A percentile compares a stretch with the other conserved stretches of the same genome.
phyloP scores from a whole-genome alignment of 805 yeast genomes.

The Sugiyamaella smithiae region DNA sequence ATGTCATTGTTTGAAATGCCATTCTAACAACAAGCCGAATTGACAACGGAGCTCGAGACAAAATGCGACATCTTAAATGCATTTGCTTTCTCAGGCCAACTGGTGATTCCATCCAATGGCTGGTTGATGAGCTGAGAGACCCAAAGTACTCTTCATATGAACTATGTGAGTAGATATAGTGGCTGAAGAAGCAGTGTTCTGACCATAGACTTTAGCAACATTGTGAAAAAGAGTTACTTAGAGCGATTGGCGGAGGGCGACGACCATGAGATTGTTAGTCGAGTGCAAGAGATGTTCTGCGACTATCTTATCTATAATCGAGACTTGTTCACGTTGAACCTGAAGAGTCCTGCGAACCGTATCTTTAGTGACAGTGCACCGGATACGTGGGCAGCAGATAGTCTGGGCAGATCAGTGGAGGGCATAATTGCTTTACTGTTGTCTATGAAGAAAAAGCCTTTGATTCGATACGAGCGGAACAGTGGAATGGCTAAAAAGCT shows the following conservation, averaged over 20 bases:
- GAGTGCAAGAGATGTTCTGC: slow-evolving; percentile 79
- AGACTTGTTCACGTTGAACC: slow-evolving; percentile 62
- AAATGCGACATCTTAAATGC: slow-evolving; percentile 77
- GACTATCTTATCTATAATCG: slow-evolving; percentile 75
- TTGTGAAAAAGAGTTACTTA: slow-evolving; percentile 68
- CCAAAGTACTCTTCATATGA: slow-evolving; percentile 83
- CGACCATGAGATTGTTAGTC: slow-evolving; percentile 72
- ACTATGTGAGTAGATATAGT: slow-evolving; percentile 39
- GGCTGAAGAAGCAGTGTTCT: not conserved
- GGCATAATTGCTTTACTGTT: slow-evolving; percentile 57
- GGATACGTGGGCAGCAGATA: slow-evolving; percentile 46
- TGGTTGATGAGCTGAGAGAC: slow-evolving; percentile 63
- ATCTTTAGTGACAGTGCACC: slow-evolving; percentile 34
- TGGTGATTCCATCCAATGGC: slow-evolving; percentile 54
- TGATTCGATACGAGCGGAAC: slow-evolving; percentile 71
- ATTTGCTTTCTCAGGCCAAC: slow-evolving; percentile 75
- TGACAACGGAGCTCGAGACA: slow-evolving; percentile 59
- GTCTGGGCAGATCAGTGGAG: slow-evolving; percentile 43
- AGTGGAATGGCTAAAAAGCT: slow-evolving; percentile 63
- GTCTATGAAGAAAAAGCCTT: slow-evolving; percentile 73
- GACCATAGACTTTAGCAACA: slow-evolving; percentile 55
- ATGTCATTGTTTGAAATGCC: not conserved
- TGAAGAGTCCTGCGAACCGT: slow-evolving; percentile 29
- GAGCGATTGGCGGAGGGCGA: slow-evolving; percentile 91
- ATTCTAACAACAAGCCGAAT: slow-evolving; percentile 37